Evolutionary conservation across 352 stramenopile species (phyloP).

Genomic region (Phytophthora agathidicida): DNA sequence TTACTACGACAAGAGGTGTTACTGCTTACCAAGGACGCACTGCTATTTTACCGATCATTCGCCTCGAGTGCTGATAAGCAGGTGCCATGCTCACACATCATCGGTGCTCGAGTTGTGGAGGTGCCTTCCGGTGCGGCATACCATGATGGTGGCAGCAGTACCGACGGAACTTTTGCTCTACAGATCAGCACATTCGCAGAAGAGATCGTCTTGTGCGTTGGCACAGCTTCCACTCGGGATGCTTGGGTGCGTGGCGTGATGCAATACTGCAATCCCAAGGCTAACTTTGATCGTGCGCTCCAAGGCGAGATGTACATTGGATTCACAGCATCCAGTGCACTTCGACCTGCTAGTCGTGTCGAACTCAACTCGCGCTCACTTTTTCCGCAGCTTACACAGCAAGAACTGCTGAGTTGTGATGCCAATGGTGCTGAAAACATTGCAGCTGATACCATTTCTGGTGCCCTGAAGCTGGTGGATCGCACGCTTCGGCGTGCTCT

Average conservation of each 20-base stretch:
- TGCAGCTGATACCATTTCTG: conserved; percentile 11
- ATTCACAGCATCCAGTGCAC: conserved; percentile 34
- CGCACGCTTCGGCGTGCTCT: conserved; percentile 40
- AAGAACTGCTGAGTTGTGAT: neutral
- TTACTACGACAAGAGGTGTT: conserved; percentile 81
- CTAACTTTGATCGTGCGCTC: conserved; percentile 52
- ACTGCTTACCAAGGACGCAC: conserved; percentile 54
- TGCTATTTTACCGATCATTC: conserved; percentile 77
- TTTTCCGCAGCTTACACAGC: conserved; percentile 44
- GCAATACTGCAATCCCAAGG: conserved; percentile 55
- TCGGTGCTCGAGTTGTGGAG: conserved; percentile 48
- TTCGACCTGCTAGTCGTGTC: conserved; percentile 59
- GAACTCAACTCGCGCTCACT: conserved; percentile 69
- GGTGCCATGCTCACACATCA: conserved; percentile 49
- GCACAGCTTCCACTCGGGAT: conserved; percentile 61
- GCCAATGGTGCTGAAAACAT: conserved; percentile 5
- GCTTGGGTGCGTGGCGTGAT: conserved; percentile 69
- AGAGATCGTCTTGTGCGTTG: conserved; percentile 77
- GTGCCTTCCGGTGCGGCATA: conserved; percentile 32
- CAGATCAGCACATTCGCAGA: conserved; percentile 79
- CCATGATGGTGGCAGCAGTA: conserved; percentile 2
- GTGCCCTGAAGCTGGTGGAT: conserved; percentile 32
- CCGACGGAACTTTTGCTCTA: conserved; percentile 52
- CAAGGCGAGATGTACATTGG: conserved; percentile 48
- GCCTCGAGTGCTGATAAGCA: conserved; percentile 61